phyloP scores from a whole-genome alignment of 345 rosid genomes.

The Arabidopsis suecica region DNA sequence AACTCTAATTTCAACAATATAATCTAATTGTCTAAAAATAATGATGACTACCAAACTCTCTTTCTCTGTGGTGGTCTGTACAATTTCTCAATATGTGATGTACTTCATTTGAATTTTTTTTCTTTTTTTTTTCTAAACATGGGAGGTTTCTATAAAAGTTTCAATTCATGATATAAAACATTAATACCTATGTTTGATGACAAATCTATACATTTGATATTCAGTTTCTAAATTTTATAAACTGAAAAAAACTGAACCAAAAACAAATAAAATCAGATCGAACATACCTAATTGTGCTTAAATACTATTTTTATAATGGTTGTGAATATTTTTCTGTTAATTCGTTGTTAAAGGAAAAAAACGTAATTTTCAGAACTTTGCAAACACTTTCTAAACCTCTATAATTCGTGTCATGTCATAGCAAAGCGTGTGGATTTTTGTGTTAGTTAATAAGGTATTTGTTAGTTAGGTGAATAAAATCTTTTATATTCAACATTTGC shows the following conservation, averaged over 20 bases:
- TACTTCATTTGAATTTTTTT: not conserved
- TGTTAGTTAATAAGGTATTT: slow-evolving; percentile 31
- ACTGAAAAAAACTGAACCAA: not conserved
- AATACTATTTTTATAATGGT: not conserved
- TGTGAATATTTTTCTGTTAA: slow-evolving; percentile 13
- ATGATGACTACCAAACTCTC: slow-evolving; percentile 36
- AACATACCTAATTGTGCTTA: not conserved
- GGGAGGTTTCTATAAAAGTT: not conserved
- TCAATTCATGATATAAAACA: not conserved
- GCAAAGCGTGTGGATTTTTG: slow-evolving; percentile 39
- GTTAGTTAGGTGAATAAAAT: slow-evolving; percentile 48
- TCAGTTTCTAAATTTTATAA: not conserved
- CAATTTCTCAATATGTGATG: slow-evolving; percentile 6
- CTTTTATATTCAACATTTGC: slow-evolving; percentile 33
- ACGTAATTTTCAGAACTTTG: slow-evolving; percentile 28
- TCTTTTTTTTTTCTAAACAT: not conserved
- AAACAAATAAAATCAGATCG: not conserved
- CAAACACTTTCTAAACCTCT: slow-evolving; percentile 23
- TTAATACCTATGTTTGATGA: not conserved
- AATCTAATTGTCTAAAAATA: slow-evolving; percentile 13
- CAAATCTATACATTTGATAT: not conserved
- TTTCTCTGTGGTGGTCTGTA: slow-evolving; percentile 21
- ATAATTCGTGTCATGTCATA: slow-evolving; percentile 25
- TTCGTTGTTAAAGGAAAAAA: slow-evolving; percentile 17
- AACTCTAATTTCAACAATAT: slow-evolving; percentile 22